Conservation (phyloP, 208 protist species). For the Tetramitus jugosus region DNA sequence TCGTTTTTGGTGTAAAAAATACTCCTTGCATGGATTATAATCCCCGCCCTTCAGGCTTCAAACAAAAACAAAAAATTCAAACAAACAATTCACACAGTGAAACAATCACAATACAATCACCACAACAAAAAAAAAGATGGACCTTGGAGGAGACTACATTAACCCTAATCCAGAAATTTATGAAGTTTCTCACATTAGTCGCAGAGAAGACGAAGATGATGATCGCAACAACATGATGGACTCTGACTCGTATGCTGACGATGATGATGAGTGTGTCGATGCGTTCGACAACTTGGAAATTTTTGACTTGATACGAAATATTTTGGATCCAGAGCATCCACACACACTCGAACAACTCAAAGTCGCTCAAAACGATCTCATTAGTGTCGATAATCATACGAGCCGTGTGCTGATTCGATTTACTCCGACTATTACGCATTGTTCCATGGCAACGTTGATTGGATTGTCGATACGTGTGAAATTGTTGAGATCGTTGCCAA, state of each 20-base stretch:
- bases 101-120: no score
- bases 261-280: neutral
- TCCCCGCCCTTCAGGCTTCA: no score
- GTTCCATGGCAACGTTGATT: slow-evolving; percentile 95
- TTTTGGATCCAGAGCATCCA: slow-evolving; percentile 97
- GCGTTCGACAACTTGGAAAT: slow-evolving; percentile 30
- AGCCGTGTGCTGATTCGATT: slow-evolving; percentile 75
- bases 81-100: no score
- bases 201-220: neutral
- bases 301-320: slow-evolving; percentile 87
- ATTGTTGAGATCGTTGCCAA: slow-evolving; percentile 82
- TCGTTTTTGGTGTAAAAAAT: no score
- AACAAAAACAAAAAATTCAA: no score
- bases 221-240: neutral
- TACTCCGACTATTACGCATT: slow-evolving; percentile 96
- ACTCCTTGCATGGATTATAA: no score
- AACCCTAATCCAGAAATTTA: slow-evolving; percentile 14
- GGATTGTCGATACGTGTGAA: slow-evolving; percentile 91
- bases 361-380: slow-evolving; percentile 73
- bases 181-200: neutral
- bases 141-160: neutral
- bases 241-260: neutral
- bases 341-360: slow-evolving; percentile 94
- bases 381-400: slow-evolving; percentile 67
- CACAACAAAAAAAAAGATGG: no score